Conservation (phyloP, 805 yeast genomes). For the Starmerella floricola region DNA sequence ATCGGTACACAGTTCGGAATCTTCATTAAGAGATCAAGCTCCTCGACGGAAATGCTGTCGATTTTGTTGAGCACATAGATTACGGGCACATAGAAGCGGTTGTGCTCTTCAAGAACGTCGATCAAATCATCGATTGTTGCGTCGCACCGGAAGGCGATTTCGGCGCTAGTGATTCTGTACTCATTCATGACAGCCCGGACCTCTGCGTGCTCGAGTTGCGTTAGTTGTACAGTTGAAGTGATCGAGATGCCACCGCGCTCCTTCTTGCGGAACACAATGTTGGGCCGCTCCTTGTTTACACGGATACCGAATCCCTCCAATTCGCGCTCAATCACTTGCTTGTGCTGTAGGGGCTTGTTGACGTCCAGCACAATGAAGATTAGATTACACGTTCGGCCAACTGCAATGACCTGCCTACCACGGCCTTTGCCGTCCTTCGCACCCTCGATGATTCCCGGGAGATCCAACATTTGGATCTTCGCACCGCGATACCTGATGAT, state of each 20-base stretch:
- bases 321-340: constrained; percentile 86
- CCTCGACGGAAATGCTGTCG: constrained; percentile 89
- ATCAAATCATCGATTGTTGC: constrained; percentile 95
- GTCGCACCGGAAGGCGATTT: constrained; percentile 91
- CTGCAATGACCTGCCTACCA: constrained; percentile 97
- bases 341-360: constrained; percentile 89
- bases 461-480: constrained; percentile 92
- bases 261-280: constrained; percentile 79
- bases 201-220: constrained; percentile 84
- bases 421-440: constrained; percentile 98
- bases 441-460: constrained; percentile 95
- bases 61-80: constrained; percentile 89
- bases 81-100: constrained; percentile 91
- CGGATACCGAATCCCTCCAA: constrained; percentile 96
- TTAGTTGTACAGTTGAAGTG: constrained; percentile 84
- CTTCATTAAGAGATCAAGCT: constrained; percentile 74
- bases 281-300: constrained; percentile 83
- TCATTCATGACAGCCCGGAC: constrained; percentile 93
- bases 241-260: constrained; percentile 93
- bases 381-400: constrained; percentile 93
- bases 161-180: constrained; percentile 90
- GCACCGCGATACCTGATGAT: constrained; percentile 94
- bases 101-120: constrained; percentile 81
- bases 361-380: constrained; percentile 91
- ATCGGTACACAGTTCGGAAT: constrained; percentile 97